A percentile compares a stretch with the other conserved stretches of the same genome.
Evolutionary conservation across 1,284 basidiomycete species (phyloP).

Genomic region (Ustilago crameri): DNA sequence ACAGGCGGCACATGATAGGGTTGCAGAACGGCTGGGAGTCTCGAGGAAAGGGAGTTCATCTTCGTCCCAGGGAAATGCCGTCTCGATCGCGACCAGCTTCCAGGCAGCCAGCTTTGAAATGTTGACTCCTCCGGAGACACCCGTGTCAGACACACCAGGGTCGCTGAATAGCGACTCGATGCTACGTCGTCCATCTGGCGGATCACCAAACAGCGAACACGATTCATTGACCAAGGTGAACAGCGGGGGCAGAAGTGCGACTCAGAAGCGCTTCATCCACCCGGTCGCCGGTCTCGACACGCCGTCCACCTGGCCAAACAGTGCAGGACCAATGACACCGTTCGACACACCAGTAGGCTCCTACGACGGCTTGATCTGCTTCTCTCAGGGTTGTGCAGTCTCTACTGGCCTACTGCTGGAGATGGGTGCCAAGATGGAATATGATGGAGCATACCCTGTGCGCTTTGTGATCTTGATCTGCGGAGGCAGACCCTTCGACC

Average conservation of each 20-base stretch:
- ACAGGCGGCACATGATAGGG: conserved; percentile 17
- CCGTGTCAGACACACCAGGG: conserved; percentile 1
- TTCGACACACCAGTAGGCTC: background rate
- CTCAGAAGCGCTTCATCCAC: background rate
- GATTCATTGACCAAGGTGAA: background rate
- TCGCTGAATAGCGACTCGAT: background rate
- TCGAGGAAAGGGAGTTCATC: background rate
- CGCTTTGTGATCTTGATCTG: conserved; percentile 45
- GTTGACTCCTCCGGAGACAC: conserved; percentile 27
- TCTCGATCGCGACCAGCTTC: conserved; percentile 1
- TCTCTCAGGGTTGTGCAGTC: conserved; percentile 50
- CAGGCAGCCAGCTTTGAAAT: conserved; percentile 2
- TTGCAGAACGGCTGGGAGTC: conserved; percentile 10
- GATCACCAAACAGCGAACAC: background rate
- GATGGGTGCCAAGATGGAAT: background rate
- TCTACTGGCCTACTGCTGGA: conserved; percentile 35
- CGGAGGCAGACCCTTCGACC: conserved; percentile 36
- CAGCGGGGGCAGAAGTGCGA: background rate
- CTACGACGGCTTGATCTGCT: conserved; percentile 48
- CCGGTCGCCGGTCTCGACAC: conserved; percentile 10
- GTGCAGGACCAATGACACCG: conserved; percentile 20
- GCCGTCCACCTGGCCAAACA: conserved; percentile 20
- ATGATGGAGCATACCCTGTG: conserved; percentile 4
- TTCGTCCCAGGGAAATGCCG: background rate
- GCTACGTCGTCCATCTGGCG: background rate